Percentiles rank a stretch among this genome's conserved stretches.
Conservation (phyloP, 2,329 filamentous ascomycete species). For the Claviceps sp. region DNA sequence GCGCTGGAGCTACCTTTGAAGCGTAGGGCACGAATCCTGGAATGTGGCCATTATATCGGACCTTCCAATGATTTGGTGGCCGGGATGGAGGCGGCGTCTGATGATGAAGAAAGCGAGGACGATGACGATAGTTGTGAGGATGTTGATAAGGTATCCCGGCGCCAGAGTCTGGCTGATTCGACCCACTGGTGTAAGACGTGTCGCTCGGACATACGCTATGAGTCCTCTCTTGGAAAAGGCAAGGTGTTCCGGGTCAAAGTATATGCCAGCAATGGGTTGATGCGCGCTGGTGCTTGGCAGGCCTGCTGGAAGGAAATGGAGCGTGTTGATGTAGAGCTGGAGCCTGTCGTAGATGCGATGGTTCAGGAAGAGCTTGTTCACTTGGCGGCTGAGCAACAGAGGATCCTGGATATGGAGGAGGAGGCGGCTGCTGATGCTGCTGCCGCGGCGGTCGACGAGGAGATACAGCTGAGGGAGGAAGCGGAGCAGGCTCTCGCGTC, state of each 20-base stretch:
- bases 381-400: conserved; percentile 34
- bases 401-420: conserved; percentile 19
- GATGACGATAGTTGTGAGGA: conserved; percentile 32
- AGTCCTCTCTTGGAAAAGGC: conserved; percentile 35
- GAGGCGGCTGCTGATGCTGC: conserved; percentile 8
- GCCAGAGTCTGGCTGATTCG: conserved; percentile 15
- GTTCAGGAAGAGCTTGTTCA: conserved; percentile 47
- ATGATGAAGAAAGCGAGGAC: conserved; percentile 30
- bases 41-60: conserved; percentile 64
- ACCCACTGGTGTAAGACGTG: conserved; percentile 46
- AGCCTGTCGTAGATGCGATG: conserved; percentile 52
- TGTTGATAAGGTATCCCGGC: conserved; percentile 12
- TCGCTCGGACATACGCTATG: conserved; percentile 39
- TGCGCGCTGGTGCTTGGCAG: conserved; percentile 82
- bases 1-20: conserved; percentile 55
- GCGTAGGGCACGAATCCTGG: conserved; percentile 53
- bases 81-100: conserved; percentile 4
- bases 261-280: conserved; percentile 88
- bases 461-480: conserved; percentile 14
- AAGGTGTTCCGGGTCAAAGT: conserved; percentile 69
- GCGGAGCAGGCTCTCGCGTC: conserved; percentile 12
- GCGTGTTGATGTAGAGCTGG: conserved; percentile 86
- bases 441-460: conserved; percentile 5
- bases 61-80: conserved; percentile 37
- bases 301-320: conserved; percentile 98